Evolutionary conservation across 148 eudicot genomes (phyloP), one percentile per base, ranked within the genome.

Genomic region (Vaccinium corymbosum): DNA sequence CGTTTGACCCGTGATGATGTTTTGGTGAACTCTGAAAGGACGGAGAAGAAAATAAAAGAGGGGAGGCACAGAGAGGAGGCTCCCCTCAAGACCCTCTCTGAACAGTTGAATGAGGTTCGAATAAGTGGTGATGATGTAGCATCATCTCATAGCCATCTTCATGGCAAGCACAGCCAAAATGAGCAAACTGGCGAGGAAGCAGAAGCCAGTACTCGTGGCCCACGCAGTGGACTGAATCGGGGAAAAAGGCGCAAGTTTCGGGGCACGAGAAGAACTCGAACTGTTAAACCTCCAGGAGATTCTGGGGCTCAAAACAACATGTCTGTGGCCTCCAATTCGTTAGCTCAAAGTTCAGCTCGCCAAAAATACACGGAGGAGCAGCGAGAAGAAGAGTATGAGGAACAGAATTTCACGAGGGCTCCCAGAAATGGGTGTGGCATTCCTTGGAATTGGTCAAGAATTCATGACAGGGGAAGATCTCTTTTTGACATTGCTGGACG

Each of bases 401-500:
- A 85, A 64, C 90, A 86, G 50, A 89, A 90, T 92, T 91, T 92
- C 74, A 86, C 91, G 29, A 87, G 91, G 84, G 91, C 72, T 83
- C 97, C 98, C 19, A 88, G 84, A 86, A 92, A 95, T 83, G 95
- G 97, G 62, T 97, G 98, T 88, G 99, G 99, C 4, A 93, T 94
- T 86, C 99, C 98, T 83, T 94, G 91, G 89, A 94, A 94, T 87
- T 94, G 98, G 98, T 95, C 98, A 56, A 91, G 98, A 32, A 95
- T 95, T 88, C 98, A 95, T 84, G 84, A 94, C 48, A 86, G 99
- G 77, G 98, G 99, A 11, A 97, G 90, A 85, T 91, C 97, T 25
- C 87, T 97, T 84, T 94, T 97, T 77, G 99, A 97, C 87, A 88
- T 89, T 88, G 99, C 99, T 3, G 99, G 99, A n/a, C 90, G 93